Percentiles rank a stretch among this genome's conserved stretches.
These are phyloP conservation scores for Sextonia rubra DNA, from an alignment of 164 flowering plant species.

Conservation along the genomic window DNA sequence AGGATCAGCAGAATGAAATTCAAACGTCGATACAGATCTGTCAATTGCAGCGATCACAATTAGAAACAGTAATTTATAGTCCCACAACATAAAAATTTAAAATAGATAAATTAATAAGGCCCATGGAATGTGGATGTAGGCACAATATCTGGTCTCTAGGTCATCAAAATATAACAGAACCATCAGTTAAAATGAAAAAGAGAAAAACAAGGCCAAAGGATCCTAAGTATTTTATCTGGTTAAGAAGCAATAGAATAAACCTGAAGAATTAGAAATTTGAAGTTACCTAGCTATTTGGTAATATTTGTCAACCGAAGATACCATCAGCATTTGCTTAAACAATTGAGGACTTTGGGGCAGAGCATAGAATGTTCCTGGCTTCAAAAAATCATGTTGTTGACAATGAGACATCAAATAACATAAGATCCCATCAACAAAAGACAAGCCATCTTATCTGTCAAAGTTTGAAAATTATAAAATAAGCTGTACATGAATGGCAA, in stretches of 20 bases:
- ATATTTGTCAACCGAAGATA: constrained; percentile 83
- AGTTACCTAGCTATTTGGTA: constrained; percentile 90
- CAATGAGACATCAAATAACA: constrained; percentile 27
- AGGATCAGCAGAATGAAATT: too few relatives aligned
- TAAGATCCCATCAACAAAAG: background rate
- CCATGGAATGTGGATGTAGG: too few relatives aligned
- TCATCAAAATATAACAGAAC: background rate
- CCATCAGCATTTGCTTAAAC: constrained; percentile 97
- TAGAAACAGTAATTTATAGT: too few relatives aligned
- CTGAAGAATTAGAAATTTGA: background rate
- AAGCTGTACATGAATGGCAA: too few relatives aligned
- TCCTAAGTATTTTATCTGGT: too few relatives aligned
- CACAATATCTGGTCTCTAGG: too few relatives aligned
- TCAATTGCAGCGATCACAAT: too few relatives aligned
- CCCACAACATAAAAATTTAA: too few relatives aligned
- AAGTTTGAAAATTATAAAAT: background rate
- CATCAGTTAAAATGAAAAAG: background rate
- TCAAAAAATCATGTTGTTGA: constrained; percentile 35
- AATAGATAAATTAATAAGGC: too few relatives aligned
- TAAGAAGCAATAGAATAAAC: too few relatives aligned
- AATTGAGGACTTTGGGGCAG: constrained; percentile 97
- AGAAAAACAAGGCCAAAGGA: background rate
- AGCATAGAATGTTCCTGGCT: constrained; percentile 98
- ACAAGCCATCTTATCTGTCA: background rate
- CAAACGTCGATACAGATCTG: too few relatives aligned